These are phyloP conservation scores for Mycena epipterygia DNA, from an alignment of 768 basidiomycete genomes.

Conservation along the genomic window DNA sequence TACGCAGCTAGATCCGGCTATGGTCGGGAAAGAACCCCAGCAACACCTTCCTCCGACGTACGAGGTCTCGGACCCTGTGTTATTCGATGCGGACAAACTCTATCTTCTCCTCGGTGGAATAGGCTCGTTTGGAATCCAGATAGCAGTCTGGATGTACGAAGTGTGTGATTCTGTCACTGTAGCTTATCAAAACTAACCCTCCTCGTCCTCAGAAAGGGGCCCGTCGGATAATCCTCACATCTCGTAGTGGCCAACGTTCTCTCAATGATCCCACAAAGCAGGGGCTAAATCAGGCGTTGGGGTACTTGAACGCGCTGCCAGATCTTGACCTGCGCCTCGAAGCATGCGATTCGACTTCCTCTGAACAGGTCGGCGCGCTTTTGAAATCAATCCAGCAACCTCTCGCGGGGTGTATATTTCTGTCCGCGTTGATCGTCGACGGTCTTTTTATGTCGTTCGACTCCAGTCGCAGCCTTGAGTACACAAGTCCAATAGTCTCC, in stretches of 20 bases:
- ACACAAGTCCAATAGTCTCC: slow-evolving; percentile 41
- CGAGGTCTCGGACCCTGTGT: slow-evolving; percentile 12
- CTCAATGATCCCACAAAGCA: no score
- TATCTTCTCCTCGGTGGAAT: slow-evolving; percentile 57
- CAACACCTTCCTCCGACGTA: background rate
- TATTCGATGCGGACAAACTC: slow-evolving; percentile 45
- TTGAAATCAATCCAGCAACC: slow-evolving; percentile 38
- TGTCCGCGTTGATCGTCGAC: slow-evolving; percentile 50
- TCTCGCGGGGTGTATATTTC: slow-evolving; percentile 51
- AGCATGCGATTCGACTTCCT: slow-evolving; percentile 47
- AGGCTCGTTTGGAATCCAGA: slow-evolving; percentile 51
- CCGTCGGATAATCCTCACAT: slow-evolving; percentile 51
- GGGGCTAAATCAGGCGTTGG: no score
- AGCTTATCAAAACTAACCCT: background rate
- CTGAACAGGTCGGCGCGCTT: slow-evolving; percentile 34
- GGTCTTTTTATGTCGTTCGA: slow-evolving; percentile 47
- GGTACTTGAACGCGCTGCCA: slow-evolving; percentile 42
- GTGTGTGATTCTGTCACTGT: slow-evolving; percentile 37
- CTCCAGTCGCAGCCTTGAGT: slow-evolving; percentile 45
- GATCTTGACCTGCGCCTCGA: slow-evolving; percentile 49
- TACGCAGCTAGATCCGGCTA: background rate
- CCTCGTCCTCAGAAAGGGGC: slow-evolving; percentile 48
- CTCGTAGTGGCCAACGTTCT: slow-evolving; percentile 53
- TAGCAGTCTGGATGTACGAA: slow-evolving; percentile 58
- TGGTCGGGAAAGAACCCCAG: slow-evolving; percentile 13